These are phyloP conservation scores for Berberis vulgaris DNA, from an alignment of 164 flowering plant genomes.

Conservation along the genomic window DNA sequence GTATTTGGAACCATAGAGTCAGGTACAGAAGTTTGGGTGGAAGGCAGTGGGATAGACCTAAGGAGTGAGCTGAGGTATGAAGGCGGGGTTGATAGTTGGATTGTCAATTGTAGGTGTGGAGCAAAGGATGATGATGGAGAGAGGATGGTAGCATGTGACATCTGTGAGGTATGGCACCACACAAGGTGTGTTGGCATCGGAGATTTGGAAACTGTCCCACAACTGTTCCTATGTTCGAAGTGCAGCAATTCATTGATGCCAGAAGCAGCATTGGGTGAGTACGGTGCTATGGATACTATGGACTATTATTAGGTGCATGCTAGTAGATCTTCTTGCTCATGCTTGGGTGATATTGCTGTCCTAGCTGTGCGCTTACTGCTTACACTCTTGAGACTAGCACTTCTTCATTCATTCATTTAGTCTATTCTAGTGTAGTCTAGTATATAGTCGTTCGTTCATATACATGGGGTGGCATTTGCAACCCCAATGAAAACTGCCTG, in stretches of 20 bases:
- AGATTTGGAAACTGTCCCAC: constrained; percentile 40
- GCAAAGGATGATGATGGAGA: constrained; percentile 74
- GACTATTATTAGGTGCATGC: background rate
- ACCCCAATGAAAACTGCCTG: no score
- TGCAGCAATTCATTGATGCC: constrained; percentile 28
- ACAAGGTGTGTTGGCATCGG: constrained; percentile 59
- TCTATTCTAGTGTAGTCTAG: no score
- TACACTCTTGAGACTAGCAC: no score
- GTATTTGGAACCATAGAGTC: constrained; percentile 53
- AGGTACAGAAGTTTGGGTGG: constrained; percentile 37
- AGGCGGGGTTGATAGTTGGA: constrained; percentile 60
- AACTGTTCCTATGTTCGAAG: constrained; percentile 36
- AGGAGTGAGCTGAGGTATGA: constrained; percentile 31
- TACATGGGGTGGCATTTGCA: no score
- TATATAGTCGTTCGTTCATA: no score
- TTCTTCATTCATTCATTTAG: no score
- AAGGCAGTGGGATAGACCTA: constrained; percentile 46
- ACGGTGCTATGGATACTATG: background rate
- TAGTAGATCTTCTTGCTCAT: background rate
- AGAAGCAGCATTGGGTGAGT: constrained; percentile 3
- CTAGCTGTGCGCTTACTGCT: no score
- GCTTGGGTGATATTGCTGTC: no score
- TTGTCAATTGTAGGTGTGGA: constrained; percentile 54
- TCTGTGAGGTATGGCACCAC: constrained; percentile 75
- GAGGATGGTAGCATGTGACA: constrained; percentile 68